Conservation (phyloP, 2,329 filamentous ascomycete genomes). For the Paecilomyces sp. region DNA sequence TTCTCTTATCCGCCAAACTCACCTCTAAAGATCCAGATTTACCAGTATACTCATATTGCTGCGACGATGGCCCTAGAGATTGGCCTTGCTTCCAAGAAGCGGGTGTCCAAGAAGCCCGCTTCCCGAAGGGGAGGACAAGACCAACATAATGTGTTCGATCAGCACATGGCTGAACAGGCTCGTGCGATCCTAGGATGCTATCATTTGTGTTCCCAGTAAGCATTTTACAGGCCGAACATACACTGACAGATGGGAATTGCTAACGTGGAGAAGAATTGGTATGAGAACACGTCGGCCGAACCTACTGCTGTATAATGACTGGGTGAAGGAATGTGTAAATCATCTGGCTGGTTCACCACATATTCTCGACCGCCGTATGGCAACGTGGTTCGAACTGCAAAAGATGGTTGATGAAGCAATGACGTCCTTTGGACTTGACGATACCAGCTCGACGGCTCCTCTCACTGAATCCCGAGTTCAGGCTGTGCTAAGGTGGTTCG, state of each 20-base stretch:
- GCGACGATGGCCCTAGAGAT: slow-evolving; percentile 45
- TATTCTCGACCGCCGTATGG: slow-evolving; percentile 21
- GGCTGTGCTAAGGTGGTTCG: slow-evolving; percentile 27
- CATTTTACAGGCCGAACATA: background rate
- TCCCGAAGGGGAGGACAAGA: slow-evolving; percentile 6
- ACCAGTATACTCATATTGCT: slow-evolving; percentile 47
- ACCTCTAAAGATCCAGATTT: slow-evolving; percentile 43
- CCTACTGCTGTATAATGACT: slow-evolving; percentile 28
- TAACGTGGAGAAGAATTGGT: slow-evolving; percentile 18
- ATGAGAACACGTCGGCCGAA: slow-evolving; percentile 31
- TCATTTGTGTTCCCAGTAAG: slow-evolving; percentile 25
- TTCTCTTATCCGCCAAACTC: slow-evolving; percentile 45
- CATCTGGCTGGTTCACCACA: slow-evolving; percentile 23
- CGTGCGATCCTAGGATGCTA: slow-evolving; percentile 26
- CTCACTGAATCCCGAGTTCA: slow-evolving; percentile 27
- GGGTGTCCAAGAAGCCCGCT: slow-evolving; percentile 14
- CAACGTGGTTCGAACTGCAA: slow-evolving; percentile 28
- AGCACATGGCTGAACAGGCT: slow-evolving; percentile 26
- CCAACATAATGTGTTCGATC: slow-evolving; percentile 12
- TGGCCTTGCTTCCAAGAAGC: slow-evolving; percentile 26
- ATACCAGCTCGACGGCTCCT: slow-evolving; percentile 22
- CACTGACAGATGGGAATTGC: background rate
- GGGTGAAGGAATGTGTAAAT: slow-evolving; percentile 25
- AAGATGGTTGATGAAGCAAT: slow-evolving; percentile 26
- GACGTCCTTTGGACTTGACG: slow-evolving; percentile 28